These are phyloP conservation scores for Claviceps maximensis DNA, from an alignment of 2,329 filamentous ascomycete species.

Conservation along the genomic window DNA sequence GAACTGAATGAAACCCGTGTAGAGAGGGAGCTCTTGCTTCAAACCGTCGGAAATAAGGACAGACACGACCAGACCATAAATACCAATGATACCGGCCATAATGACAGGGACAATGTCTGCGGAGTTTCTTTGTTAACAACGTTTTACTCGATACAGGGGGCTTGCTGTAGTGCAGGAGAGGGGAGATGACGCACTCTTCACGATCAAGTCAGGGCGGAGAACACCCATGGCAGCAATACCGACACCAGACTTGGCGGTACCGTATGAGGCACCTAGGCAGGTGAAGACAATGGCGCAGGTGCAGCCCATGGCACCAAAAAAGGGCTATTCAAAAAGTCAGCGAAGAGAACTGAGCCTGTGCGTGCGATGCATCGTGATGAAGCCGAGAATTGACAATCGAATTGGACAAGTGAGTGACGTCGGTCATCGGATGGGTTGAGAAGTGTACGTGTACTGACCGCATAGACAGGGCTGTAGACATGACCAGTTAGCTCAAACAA, in stretches of 20 bases:
- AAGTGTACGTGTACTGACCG: conserved; percentile 68
- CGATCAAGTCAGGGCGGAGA: conserved; percentile 90
- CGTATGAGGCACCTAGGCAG: conserved; percentile 92
- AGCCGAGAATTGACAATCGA: conserved; percentile 8
- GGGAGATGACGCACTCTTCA: conserved; percentile 69
- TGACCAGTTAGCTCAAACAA: conserved; percentile 28
- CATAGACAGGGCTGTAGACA: conserved; percentile 76
- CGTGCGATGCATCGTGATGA: conserved; percentile 9
- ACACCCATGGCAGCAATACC: conserved; percentile 98
- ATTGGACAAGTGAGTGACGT: conserved; percentile 15
- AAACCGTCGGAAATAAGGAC: conserved; percentile 75
- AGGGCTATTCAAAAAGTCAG: conserved; percentile 45
- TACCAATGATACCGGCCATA: conserved; percentile 99
- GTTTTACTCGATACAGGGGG: background rate
- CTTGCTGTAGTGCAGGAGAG: background rate
- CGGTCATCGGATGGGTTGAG: conserved; percentile 16
- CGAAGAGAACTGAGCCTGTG: conserved; percentile 9
- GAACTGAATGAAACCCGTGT: conserved; percentile 75
- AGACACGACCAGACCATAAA: conserved; percentile 84
- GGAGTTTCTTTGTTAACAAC: conserved; percentile 9
- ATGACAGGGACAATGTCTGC: conserved; percentile 97
- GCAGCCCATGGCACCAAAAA: conserved; percentile 97
- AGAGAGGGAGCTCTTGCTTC: conserved; percentile 58
- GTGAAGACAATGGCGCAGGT: conserved; percentile 95
- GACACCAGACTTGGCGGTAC: conserved; percentile 97